These are phyloP conservation scores for Fusarium sp. DNA, from an alignment of 2,329 filamentous ascomycete genomes.

Conservation along the genomic window DNA sequence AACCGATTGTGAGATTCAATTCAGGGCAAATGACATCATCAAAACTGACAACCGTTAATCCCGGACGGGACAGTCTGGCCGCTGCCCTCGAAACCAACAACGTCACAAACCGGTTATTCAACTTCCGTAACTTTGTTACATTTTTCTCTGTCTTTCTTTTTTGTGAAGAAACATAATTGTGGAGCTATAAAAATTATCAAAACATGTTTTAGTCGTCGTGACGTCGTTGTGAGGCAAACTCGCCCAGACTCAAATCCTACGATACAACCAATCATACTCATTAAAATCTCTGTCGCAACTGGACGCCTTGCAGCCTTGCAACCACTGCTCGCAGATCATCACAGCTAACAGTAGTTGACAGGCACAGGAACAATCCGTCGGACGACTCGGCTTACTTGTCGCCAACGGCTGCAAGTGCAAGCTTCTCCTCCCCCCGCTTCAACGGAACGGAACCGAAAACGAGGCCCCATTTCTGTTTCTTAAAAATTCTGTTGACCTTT, in stretches of 20 bases:
- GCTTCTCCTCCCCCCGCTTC: neutral
- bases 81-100: conserved; percentile 12
- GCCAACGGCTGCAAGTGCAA: conserved; percentile 7
- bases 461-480: neutral
- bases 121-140: neutral
- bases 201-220: conserved; percentile 14
- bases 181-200: conserved; percentile 1
- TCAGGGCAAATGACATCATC: conserved; percentile 34
- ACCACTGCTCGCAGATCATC: conserved; percentile 3
- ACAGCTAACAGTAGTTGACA: neutral
- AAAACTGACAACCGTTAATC: neutral
- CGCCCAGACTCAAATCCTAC: neutral
- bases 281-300: neutral
- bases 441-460: neutral
- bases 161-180: neutral
- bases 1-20: conserved; percentile 26
- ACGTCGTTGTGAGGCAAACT: conserved; percentile 30
- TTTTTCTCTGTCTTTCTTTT: neutral
- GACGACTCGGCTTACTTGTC: conserved; percentile 2
- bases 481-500: conserved; percentile 7
- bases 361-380: conserved; percentile 13
- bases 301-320: neutral
- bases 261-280: neutral
- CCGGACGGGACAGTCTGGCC: neutral
- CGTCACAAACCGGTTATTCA: conserved; percentile 20